Evolutionary conservation across 2,329 filamentous ascomycete species (phyloP), one percentile per base, ranked within the genome.

Genomic region (Sporothrix euskadiensis): DNA sequence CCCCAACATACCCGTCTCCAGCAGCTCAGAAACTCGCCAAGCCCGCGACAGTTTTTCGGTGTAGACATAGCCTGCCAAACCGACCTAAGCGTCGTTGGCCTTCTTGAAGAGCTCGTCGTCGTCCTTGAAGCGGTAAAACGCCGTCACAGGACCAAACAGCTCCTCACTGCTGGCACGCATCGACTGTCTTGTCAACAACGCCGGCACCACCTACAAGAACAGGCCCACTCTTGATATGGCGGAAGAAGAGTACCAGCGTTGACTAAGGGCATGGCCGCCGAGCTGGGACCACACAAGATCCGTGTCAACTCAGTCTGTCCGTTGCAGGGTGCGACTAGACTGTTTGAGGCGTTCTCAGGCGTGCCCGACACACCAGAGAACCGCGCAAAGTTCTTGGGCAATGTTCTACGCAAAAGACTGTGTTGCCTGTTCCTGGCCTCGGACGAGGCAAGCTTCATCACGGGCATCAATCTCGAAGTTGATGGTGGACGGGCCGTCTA

Each of bases 1-100:
- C 71, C 88, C 89, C 3, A 91, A 85, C 89, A 91, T 91, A n/a
- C 89, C 89, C 1, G 89, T 86, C 76, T 91, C 86, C 71, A 91
- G 80, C 3, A 81, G 82, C 77, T 85, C 83, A 1, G 83, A 82
- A 3, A 86, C 81, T 54, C 84, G 79, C 74, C 77, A 80, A 9
- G 81, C 79, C 8, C 84, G 75, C 59, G 79, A 78, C 14, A 78
- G 66, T 41, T 78, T 72, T 41, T 75, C 49, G 0, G 76, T 77
- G 71, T 77, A 80, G 30, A 82, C 75, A n/a, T 79, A 76, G 12
- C 78, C 78, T 3, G 75, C 74, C 14, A 83, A 75, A 6, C 81
- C 82, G n/a, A 56, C 52, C 8, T 78, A 16, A 1, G 78, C 80
- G 47, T 80, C 76, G 70, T 83, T 83, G 14, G 81, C 81, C 32